Base-by-base conservation (phyloP, 2,329 filamentous ascomycete species). In the Trichophyton benhamiae region DNA sequence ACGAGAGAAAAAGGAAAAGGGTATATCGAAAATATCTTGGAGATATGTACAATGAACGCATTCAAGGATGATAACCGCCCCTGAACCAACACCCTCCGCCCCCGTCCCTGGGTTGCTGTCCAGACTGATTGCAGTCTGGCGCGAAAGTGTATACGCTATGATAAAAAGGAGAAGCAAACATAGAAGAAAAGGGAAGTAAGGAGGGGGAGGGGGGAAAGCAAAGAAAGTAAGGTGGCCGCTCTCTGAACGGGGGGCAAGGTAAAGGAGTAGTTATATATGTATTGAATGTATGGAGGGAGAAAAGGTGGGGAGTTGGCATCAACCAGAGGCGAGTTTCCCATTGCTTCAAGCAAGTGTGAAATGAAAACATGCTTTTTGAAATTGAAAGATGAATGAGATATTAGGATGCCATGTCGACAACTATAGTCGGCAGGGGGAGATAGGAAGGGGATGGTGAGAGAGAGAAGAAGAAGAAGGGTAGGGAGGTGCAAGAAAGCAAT, bases 281-380 rank as follows among this genome's bases (percentile, higher is more conserved):
- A 55, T 53, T 30, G 27, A 27, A 27, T 20, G 27, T 52, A 52
- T 53, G 3, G 11, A 27, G 27, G 30, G 27, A 1, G 25, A 15
- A 7, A 20, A 55, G 33, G 49, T 55, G n/a, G 25, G 27, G 33
- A 55, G 20, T 55, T 55, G 49, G 49, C 49, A 55, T 55, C 49
- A 55, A 36, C 17, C 49, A 27, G n/a, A 55, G 49, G 9, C 13
- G 27, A 17, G 33, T 38, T 55, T 33, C 27, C n/a, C 49, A 20
- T 36, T 55, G 49, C 49, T 33, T 55, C 49, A 55, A 55, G 49
- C 49, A 55, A 55, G n/a, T 55, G 25, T 55, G 49, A 33, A 53
- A 53, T 53, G n/a, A 27, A 36, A 36, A 55, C 38, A 20, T 36
- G 49, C 49, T 55, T 55, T 44, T 55, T 55, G 6, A 30, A 30